Evolutionary conservation across 257 asterid genomes (phyloP).

Genomic region (Scutellaria minor): DNA sequence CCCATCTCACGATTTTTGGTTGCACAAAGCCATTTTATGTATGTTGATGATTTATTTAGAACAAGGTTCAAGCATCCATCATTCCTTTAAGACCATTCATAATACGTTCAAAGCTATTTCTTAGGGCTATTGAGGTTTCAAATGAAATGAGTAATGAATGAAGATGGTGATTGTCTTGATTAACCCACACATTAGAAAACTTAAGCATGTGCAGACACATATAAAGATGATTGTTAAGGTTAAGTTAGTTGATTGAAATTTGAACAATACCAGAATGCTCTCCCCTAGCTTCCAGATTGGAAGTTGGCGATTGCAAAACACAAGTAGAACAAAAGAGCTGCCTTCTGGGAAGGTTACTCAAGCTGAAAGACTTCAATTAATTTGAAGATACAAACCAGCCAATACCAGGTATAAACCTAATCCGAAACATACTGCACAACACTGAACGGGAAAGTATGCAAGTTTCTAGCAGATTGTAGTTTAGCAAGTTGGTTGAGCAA

Average conservation of each 20-base stretch:
- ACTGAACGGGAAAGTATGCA: not conserved
- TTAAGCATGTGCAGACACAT: not conserved
- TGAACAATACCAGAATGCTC: not conserved
- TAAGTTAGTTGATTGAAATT: not conserved
- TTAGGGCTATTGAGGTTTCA: not conserved
- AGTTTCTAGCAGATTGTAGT: not conserved
- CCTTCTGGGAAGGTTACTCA: constrained; percentile 13
- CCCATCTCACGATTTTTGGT: not conserved
- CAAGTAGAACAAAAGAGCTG: constrained; percentile 10
- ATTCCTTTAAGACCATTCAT: not conserved
- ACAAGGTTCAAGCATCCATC: constrained; percentile 9
- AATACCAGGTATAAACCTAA: not conserved
- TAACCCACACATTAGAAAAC: not conserved
- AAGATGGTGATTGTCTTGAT: not conserved
- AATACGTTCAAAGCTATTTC: not conserved
- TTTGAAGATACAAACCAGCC: not conserved
- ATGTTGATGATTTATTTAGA: not conserved
- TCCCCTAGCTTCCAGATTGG: not conserved
- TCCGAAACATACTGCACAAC: not conserved
- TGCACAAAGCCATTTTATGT: not conserved
- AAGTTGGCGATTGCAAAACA: not conserved
- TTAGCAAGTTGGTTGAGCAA: constrained; percentile 14
- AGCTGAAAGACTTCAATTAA: constrained; percentile 4
- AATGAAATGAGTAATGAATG: not conserved
- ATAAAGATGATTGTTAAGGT: not conserved